Conservation (phyloP, 768 basidiomycete genomes). For the Psilocybe sp. region DNA sequence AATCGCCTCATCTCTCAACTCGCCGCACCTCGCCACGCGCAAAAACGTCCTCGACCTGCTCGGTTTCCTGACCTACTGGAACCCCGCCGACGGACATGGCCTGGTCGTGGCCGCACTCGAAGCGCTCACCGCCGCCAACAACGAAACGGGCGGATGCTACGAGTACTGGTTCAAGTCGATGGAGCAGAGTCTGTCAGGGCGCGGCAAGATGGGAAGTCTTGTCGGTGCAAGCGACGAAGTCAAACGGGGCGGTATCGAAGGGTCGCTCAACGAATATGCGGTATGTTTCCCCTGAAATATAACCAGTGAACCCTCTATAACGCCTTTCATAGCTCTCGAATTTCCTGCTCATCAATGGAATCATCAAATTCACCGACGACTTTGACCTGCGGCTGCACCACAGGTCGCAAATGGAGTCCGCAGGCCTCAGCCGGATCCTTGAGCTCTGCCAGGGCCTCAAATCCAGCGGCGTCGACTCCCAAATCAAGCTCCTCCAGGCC, state of each 20-base stretch:
- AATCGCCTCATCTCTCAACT: slow-evolving; percentile 80
- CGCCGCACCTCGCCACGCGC: slow-evolving; percentile 75
- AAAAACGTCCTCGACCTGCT: slow-evolving; percentile 80
- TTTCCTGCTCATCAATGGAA: slow-evolving; percentile 66
- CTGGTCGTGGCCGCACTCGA: slow-evolving; percentile 78
- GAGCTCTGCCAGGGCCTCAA: slow-evolving; percentile 65
- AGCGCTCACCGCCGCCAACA: slow-evolving; percentile 65
- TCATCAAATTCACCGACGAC: slow-evolving; percentile 68
- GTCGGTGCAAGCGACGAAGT: slow-evolving; percentile 96
- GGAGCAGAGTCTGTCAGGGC: slow-evolving; percentile 70
- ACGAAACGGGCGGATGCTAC: slow-evolving; percentile 60
- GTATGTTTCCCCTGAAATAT: slow-evolving; percentile 41
- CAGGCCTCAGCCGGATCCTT: slow-evolving; percentile 75
- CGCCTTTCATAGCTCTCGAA: slow-evolving; percentile 55
- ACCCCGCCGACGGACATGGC: slow-evolving; percentile 54
- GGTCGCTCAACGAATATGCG: slow-evolving; percentile 79
- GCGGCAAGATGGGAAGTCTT: slow-evolving; percentile 92
- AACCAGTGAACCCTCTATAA: not conserved
- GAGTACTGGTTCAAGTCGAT: slow-evolving; percentile 89
- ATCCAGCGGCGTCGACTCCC: slow-evolving; percentile 60
- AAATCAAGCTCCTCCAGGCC: slow-evolving; percentile 57
- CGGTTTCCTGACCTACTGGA: slow-evolving; percentile 66
- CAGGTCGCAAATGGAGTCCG: slow-evolving; percentile 85
- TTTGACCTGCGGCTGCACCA: slow-evolving; percentile 83
- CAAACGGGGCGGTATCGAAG: slow-evolving; percentile 63